Evolutionary conservation across 2,329 filamentous ascomycete genomes (phyloP), one percentile per base, ranked within the genome.

Genomic region (Stagonosporopsis rhizophila): DNA sequence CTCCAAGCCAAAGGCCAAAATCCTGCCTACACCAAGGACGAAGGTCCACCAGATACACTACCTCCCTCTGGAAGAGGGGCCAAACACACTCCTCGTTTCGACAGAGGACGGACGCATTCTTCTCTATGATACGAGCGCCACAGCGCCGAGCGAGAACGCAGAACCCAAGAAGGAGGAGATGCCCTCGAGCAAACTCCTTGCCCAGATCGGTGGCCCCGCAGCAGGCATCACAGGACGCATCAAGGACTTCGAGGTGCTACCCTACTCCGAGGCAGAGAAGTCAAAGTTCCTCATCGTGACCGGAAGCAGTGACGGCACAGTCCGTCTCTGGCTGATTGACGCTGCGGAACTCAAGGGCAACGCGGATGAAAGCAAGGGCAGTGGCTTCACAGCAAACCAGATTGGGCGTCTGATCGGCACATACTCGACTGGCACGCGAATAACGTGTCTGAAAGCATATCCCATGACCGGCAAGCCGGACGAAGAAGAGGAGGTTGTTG

Each of bases 41-140:
- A 98, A 97, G 79, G 80, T 98, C 22, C 93, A 97, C 72, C 86
- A 94, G 69, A 82, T 97, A 61, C 80, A 81, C 54, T 96, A 96
- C 74, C 69, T 96, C 22, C 72, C 81, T 7, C 73, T 72, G 19
- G 79, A 82, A 15, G 77, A 78, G 6, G 78, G 78, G 44, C 77
- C 77, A 20, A 84, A 87, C 32, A 74, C 93, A 6, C 77, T 98
- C 38, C 87, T 89, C 0, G 81, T 95, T 1, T 92, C 92, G 1
- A 97, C 95, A 0, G 95, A 98, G 74, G 94, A 98, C 72, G 95
- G 95, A 0, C 84, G 90, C 48, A 83, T 98, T 32, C 71, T 96
- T 47, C 91, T 98, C 74, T 96, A 91, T 74, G 89, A 89, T 34
- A 92, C 91, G 2, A 82, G 80, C 44, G 78, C 79, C 9, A 80